Evolutionary conservation across 257 asterid genomes (phyloP), one percentile per base, ranked within the genome.

Genomic region (Nicotiana obtusifolia): DNA sequence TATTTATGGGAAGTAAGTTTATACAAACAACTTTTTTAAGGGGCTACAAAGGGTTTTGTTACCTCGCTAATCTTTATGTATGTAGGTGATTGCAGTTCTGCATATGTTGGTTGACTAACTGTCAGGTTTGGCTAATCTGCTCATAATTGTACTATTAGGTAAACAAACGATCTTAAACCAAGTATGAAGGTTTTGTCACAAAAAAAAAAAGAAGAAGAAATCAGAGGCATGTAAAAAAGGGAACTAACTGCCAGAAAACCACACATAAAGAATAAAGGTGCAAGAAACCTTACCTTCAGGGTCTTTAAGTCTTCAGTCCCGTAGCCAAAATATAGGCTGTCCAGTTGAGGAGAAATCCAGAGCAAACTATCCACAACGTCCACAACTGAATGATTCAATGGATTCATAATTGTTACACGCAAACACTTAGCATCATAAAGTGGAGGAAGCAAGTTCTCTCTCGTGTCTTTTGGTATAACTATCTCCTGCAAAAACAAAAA

Each of bases 261-360:
- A 8, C 11, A 60, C 66, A 60, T 3, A 10, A 60, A 22, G 16
- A 20, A 60, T 3, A 22, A 60, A 59, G 2, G 26, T n/a, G 61
- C 61, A 56, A 2, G 64, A n/a, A 59, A n/a, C 3, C 64, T 59
- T 59, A 67, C 54, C 54, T 33, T 44, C 4, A 67, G 53, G 30
- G 53, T 35, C 19, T 67, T 67, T 5, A 10, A 35, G 54, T n/a
- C 10, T 8, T 6, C 6, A 11, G 26, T 1, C 47, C 47, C 10
- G 10, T 10, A 2, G 8, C 4, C 5, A 56, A 13, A 35, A 14
- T 35, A 5, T 33, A 67, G 19, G 49, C 11, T 54, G 20, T 81
- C 60, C 47, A 67, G 44, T 19, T 52, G 61, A 54, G 83, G 83
- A 67, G 80, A 76, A 22, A 80, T 33, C 83, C 83, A 80, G 2